These are phyloP conservation scores for Suillus decipiens DNA, from an alignment of 768 basidiomycete species.

Conservation along the genomic window DNA sequence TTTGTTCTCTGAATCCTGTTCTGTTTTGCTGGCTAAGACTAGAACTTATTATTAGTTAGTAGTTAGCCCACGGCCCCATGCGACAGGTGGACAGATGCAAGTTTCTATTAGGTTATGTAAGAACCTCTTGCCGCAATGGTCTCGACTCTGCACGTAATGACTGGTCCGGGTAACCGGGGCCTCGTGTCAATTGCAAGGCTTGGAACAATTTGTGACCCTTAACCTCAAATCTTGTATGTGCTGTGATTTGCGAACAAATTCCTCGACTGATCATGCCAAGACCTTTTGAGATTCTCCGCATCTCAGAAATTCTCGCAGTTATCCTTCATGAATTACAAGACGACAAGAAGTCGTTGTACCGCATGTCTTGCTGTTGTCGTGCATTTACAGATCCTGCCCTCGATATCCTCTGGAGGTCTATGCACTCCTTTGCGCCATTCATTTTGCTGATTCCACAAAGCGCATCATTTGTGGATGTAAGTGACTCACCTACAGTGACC, in stretches of 20 bases:
- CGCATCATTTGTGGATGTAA: slow-evolving; percentile 5
- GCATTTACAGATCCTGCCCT: slow-evolving; percentile 11
- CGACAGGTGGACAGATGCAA: too few species aligned
- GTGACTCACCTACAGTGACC: background rate
- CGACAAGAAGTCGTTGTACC: slow-evolving; percentile 9
- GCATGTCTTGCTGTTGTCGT: slow-evolving; percentile 7
- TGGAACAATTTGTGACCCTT: background rate
- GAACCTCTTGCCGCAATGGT: background rate
- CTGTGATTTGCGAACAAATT: too few species aligned
- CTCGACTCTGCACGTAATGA: background rate
- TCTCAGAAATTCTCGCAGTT: slow-evolving; percentile 1
- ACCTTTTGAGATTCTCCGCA: slow-evolving; percentile 4
- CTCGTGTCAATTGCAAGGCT: slow-evolving; percentile 1
- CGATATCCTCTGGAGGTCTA: slow-evolving; percentile 7
- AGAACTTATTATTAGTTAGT: too few species aligned
- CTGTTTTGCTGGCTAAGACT: too few species aligned
- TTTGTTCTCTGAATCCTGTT: too few species aligned
- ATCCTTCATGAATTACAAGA: slow-evolving; percentile 7
- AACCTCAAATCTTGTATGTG: background rate
- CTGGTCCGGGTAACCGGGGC: background rate
- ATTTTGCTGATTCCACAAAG: slow-evolving; percentile 7
- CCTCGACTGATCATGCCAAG: background rate
- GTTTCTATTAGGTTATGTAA: too few species aligned
- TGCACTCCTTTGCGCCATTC: slow-evolving; percentile 8
- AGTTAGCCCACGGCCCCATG: too few species aligned